phyloP scores from a whole-genome alignment of 2,329 filamentous ascomycete genomes.

The Monosporascus ibericus region DNA sequence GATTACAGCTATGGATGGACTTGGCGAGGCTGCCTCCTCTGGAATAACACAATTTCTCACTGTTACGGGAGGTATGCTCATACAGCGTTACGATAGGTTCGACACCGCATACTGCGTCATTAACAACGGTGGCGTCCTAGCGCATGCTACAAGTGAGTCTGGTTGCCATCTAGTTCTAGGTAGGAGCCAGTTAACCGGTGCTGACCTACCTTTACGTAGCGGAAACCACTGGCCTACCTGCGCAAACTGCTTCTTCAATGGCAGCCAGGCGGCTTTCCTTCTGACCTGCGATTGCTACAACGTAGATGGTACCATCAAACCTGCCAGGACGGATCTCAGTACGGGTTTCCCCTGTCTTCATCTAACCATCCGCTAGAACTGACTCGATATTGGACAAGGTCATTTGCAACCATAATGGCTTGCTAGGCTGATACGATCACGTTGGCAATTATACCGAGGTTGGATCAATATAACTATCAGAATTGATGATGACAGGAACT shows the following conservation, averaged over 20 bases:
- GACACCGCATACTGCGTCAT: constrained; percentile 27
- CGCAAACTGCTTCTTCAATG: constrained; percentile 18
- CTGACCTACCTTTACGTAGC: constrained; percentile 7
- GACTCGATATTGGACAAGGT: constrained; percentile 23
- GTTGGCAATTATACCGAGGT: constrained; percentile 30
- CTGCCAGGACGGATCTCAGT: constrained; percentile 22
- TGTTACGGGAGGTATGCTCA: not conserved
- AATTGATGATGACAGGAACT: too few species aligned
- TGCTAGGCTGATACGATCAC: constrained; percentile 31
- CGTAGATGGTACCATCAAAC: constrained; percentile 7
- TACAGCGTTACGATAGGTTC: constrained; percentile 23
- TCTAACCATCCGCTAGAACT: not conserved
- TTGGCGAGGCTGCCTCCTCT: constrained; percentile 20
- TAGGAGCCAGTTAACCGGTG: not conserved
- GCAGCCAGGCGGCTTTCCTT: constrained; percentile 17
- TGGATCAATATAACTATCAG: constrained; percentile 15
- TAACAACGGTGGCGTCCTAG: constrained; percentile 23
- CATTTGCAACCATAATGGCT: constrained; percentile 30
- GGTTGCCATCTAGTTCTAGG: not conserved
- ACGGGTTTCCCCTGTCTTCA: constrained; percentile 3
- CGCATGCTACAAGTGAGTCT: constrained; percentile 17
- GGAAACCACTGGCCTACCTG: constrained; percentile 24
- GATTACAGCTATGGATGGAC: constrained; percentile 34
- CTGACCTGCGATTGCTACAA: constrained; percentile 22
- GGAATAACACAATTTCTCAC: too few species aligned